Percentiles rank a stretch among this genome's conserved stretches.
These are phyloP conservation scores for Neurospora discreta DNA, from an alignment of 495 filamentous ascomycete species.

Conservation along the genomic window DNA sequence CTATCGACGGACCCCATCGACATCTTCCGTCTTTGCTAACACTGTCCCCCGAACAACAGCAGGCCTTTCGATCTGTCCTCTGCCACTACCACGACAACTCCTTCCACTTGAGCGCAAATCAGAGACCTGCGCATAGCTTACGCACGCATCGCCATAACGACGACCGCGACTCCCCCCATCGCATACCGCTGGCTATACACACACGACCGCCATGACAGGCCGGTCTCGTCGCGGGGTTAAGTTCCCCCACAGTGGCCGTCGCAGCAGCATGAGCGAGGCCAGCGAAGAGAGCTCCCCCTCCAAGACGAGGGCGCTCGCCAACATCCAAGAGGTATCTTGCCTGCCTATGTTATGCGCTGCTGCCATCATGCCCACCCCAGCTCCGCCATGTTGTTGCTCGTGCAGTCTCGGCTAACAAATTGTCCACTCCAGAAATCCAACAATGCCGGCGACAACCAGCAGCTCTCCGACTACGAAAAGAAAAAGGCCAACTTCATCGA, in stretches of 20 bases:
- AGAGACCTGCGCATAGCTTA: not conserved
- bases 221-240: slow-evolving; percentile 60
- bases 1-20: not conserved
- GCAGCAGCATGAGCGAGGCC: slow-evolving; percentile 66
- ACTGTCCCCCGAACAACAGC: not conserved
- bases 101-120: not conserved
- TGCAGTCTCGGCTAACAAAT: slow-evolving; percentile 5
- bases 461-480: slow-evolving; percentile 75
- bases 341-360: not conserved
- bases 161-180: not conserved
- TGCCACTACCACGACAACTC: not conserved
- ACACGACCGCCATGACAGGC: slow-evolving; percentile 15
- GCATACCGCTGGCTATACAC: not conserved
- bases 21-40: not conserved
- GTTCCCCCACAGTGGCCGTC: slow-evolving; percentile 62
- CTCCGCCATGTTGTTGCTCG: not conserved
- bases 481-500: slow-evolving; percentile 98
- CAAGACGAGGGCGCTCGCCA: slow-evolving; percentile 31
- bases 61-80: not conserved
- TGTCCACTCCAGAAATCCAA: slow-evolving; percentile 18
- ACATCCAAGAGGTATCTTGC: slow-evolving; percentile 24
- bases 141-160: not conserved
- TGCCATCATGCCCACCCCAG: not conserved
- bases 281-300: slow-evolving; percentile 52
- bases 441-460: slow-evolving; percentile 12